phyloP scores from a whole-genome alignment of 345 rosid species.

The Eutrema heterophyllum region DNA sequence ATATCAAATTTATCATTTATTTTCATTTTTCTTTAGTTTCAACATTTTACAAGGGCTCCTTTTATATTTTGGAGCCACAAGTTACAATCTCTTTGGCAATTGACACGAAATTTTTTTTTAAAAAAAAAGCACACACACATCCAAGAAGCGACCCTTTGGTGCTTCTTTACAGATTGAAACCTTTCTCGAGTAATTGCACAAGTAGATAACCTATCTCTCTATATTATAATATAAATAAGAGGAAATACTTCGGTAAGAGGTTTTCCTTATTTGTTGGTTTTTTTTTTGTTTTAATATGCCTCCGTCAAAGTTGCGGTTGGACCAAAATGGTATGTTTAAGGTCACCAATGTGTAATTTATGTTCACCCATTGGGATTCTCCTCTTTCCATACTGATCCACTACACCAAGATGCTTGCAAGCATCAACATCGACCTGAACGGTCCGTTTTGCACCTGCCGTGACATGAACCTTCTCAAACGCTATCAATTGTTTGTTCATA shows the following conservation, averaged over 20 bases:
- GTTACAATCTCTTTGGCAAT: constrained; percentile 2
- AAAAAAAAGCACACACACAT: not conserved
- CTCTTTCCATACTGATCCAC: constrained; percentile 71
- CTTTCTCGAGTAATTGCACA: constrained; percentile 12
- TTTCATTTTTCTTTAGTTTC: constrained; percentile 11
- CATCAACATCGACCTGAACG: constrained; percentile 49
- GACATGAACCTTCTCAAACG: constrained; percentile 65
- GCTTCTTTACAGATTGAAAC: constrained; percentile 16
- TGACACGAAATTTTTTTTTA: too few species aligned
- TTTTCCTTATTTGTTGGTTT: constrained; percentile 2
- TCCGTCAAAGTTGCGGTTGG: constrained; percentile 41
- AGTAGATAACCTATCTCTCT: constrained; percentile 6
- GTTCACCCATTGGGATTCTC: constrained; percentile 88
- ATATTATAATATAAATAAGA: not conserved
- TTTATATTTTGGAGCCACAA: constrained; percentile 14
- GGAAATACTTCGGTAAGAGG: constrained; percentile 11
- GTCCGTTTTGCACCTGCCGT: constrained; percentile 46
- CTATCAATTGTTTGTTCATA: constrained; percentile 51
- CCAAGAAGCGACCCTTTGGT: constrained; percentile 27
- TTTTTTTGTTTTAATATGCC: constrained; percentile 5
- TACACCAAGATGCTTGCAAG: constrained; percentile 73
- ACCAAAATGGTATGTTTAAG: constrained; percentile 75
- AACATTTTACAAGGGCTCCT: constrained; percentile 25
- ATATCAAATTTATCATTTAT: not conserved
- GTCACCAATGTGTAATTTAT: constrained; percentile 65